Evolutionary conservation across 1,284 basidiomycete species (phyloP).

Genomic region (Golubevia sp.): DNA sequence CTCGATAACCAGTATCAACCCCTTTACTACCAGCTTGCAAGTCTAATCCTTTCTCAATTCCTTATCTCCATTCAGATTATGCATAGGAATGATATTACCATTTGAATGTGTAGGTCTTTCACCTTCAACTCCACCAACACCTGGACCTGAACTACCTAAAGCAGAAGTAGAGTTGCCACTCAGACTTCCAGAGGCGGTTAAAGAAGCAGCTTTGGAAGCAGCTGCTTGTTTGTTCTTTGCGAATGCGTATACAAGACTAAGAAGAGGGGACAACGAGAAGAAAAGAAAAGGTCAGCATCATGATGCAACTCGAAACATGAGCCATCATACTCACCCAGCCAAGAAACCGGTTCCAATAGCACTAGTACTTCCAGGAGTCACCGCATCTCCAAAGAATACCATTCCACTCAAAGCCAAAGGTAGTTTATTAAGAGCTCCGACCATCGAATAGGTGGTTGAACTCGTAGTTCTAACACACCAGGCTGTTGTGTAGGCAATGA

Average conservation of each 20-base stretch:
- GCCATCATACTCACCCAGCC: constrained; percentile 23
- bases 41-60: constrained; percentile 11
- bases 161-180: constrained; percentile 16
- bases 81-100: constrained; percentile 25
- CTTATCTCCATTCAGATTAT: constrained; percentile 13
- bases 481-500: constrained; percentile 60
- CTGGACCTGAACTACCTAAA: constrained; percentile 1
- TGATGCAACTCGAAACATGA: background rate
- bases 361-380: constrained; percentile 39
- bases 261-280: background rate
- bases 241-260: constrained; percentile 44
- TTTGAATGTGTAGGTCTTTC: background rate
- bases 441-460: constrained; percentile 60
- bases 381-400: constrained; percentile 57
- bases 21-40: background rate
- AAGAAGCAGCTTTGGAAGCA: constrained; percentile 16
- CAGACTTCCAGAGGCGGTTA: constrained; percentile 10
- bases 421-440: constrained; percentile 58
- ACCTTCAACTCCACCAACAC: background rate
- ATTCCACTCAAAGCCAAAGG: constrained; percentile 56
- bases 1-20: too few species aligned
- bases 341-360: constrained; percentile 53
- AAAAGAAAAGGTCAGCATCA: background rate
- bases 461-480: constrained; percentile 60
- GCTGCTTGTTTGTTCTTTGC: constrained; percentile 59